These are phyloP conservation scores for Hymenoscyphus repandus DNA, from an alignment of 2,329 filamentous ascomycete genomes.

Conservation along the genomic window DNA sequence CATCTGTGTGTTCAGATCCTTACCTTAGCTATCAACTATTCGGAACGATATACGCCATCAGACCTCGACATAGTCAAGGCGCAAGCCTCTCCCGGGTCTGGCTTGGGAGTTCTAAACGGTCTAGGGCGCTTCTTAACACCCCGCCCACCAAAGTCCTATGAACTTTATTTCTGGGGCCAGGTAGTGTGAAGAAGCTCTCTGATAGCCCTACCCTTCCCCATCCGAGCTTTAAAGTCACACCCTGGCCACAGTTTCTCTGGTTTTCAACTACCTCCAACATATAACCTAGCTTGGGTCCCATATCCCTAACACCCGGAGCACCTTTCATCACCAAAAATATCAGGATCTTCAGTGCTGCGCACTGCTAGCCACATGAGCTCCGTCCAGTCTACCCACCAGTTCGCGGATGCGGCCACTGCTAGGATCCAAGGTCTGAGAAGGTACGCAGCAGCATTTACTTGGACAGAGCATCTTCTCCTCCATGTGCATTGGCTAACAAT, in stretches of 20 bases:
- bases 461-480: not conserved
- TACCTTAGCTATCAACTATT: slow-evolving; percentile 7
- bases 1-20: slow-evolving; percentile 9
- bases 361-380: slow-evolving; percentile 17
- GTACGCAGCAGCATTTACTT: slow-evolving; percentile 14
- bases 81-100: slow-evolving; percentile 14
- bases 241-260: slow-evolving; percentile 5
- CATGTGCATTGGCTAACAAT: slow-evolving; percentile 25
- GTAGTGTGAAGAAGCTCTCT: slow-evolving; percentile 10
- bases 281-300: slow-evolving; percentile 6
- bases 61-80: slow-evolving; percentile 13
- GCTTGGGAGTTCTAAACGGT: slow-evolving; percentile 9
- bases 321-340: slow-evolving; percentile 4
- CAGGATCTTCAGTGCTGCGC: slow-evolving; percentile 6
- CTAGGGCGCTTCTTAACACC: slow-evolving; percentile 14
- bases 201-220: slow-evolving; percentile 7
- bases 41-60: slow-evolving; percentile 13
- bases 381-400: slow-evolving; percentile 21
- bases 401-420: slow-evolving; percentile 21
- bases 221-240: slow-evolving; percentile 8
- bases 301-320: not conserved
- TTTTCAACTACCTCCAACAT: not conserved
- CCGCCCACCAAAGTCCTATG: slow-evolving; percentile 11
- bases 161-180: slow-evolving; percentile 11
- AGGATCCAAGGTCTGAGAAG: slow-evolving; percentile 20